Conservation (phyloP, 2,329 filamentous ascomycete genomes). For the Aspergillus sp. region DNA sequence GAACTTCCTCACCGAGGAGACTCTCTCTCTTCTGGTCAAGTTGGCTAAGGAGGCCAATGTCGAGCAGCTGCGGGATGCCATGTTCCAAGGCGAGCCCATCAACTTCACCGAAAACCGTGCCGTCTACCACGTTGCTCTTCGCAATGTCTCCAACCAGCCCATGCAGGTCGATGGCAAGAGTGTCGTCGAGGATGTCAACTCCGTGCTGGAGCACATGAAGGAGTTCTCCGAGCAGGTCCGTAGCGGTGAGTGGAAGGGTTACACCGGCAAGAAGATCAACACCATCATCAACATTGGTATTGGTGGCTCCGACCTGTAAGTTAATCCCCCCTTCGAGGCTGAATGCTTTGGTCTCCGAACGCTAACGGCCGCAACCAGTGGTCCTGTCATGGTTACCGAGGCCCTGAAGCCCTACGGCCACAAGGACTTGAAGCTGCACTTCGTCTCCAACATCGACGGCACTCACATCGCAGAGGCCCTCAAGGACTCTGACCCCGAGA, state of each 20-base stretch:
- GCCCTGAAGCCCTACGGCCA: conserved; percentile 93
- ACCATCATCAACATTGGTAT: conserved; percentile 98
- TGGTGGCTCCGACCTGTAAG: conserved; percentile 95
- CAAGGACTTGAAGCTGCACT: conserved; percentile 84
- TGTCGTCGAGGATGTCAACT: conserved; percentile 90
- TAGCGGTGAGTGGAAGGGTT: conserved; percentile 95
- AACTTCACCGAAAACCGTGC: conserved; percentile 98
- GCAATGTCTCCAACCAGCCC: conserved; percentile 80
- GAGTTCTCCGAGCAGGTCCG: conserved; percentile 94
- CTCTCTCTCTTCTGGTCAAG: conserved; percentile 79
- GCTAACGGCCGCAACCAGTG: conserved; percentile 52
- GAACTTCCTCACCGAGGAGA: conserved; percentile 96
- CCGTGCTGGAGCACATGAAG: conserved; percentile 95
- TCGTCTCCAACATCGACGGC: conserved; percentile 99
- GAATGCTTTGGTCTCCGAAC: not conserved
- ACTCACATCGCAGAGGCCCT: conserved; percentile 96
- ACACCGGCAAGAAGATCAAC: conserved; percentile 93
- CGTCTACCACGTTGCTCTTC: conserved; percentile 91
- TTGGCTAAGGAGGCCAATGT: conserved; percentile 88
- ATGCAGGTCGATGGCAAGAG: conserved; percentile 86
- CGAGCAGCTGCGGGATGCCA: conserved; percentile 91
- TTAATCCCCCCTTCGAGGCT: conserved; percentile 19
- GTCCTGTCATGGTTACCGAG: conserved; percentile 98
- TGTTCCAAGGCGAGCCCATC: conserved; percentile 98
- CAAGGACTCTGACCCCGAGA: conserved; percentile 85